phyloP scores from a whole-genome alignment of 306 rosid species.

The Dalbergia cultrata region DNA sequence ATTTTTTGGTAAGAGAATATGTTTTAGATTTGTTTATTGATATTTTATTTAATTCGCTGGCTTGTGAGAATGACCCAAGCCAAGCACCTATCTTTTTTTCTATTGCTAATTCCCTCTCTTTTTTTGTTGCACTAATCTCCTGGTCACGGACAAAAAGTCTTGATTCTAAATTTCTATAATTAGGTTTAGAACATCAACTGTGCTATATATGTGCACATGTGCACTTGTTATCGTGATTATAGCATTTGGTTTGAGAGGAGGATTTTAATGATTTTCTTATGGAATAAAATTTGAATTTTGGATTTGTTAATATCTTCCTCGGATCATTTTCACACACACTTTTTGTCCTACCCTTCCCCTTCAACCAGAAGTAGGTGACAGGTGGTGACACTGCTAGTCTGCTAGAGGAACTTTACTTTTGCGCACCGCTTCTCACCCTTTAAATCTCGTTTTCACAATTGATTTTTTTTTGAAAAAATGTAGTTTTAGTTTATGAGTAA shows the following conservation, averaged over 20 bases:
- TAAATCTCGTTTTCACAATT: slow-evolving; percentile 9
- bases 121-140: not conserved
- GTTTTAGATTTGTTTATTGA: not conserved
- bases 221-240: not conserved
- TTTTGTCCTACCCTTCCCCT: slow-evolving; percentile 25
- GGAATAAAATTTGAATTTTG: slow-evolving; percentile 18
- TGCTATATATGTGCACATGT: slow-evolving; percentile 35
- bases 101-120: not conserved
- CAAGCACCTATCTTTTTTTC: slow-evolving; percentile 32
- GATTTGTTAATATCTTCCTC: slow-evolving; percentile 29
- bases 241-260: slow-evolving; percentile 20
- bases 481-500: not conserved
- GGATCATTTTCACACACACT: not conserved
- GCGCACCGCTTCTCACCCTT: not conserved
- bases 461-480: not conserved
- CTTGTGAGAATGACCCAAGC: slow-evolving; percentile 33
- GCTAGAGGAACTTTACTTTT: slow-evolving; percentile 31
- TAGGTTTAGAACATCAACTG: slow-evolving; percentile 10
- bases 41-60: slow-evolving; percentile 23
- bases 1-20: not conserved
- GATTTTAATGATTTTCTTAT: slow-evolving; percentile 16
- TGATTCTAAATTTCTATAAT: slow-evolving; percentile 29
- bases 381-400: too few relatives aligned
- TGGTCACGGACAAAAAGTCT: slow-evolving; percentile 33
- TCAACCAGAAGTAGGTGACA: not conserved